These are phyloP conservation scores for Elsinoe australis DNA, from an alignment of 2,329 filamentous ascomycete species.

Conservation along the genomic window DNA sequence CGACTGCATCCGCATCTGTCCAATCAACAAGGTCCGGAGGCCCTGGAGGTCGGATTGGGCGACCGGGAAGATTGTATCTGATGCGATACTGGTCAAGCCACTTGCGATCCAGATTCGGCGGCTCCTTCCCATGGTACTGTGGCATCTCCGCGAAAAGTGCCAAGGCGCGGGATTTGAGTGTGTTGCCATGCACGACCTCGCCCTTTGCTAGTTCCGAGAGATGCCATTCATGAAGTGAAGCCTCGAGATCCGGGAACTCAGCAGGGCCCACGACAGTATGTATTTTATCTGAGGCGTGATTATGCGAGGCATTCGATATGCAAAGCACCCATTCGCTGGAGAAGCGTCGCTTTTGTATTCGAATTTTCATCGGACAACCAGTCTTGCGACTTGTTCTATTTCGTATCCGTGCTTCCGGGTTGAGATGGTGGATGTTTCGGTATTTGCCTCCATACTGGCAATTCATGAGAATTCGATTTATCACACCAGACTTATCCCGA, in stretches of 20 bases:
- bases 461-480: constrained; percentile 20
- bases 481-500: constrained; percentile 20
- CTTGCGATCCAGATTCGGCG: constrained; percentile 21
- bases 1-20: constrained; percentile 15
- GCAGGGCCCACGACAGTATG: constrained; percentile 16
- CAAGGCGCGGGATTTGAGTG: constrained; percentile 22
- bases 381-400: constrained; percentile 22
- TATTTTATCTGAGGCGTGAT: constrained; percentile 19
- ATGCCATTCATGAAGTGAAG: constrained; percentile 22
- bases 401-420: constrained; percentile 21
- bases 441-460: constrained; percentile 22
- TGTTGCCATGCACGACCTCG: constrained; percentile 22
- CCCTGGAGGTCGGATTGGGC: constrained; percentile 15
- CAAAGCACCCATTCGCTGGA: constrained; percentile 21
- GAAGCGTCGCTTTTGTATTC: constrained; percentile 21
- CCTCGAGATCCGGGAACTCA: constrained; percentile 22
- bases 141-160: constrained; percentile 22
- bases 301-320: constrained; percentile 21
- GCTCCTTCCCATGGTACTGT: constrained; percentile 20
- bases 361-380: constrained; percentile 22
- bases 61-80: constrained; percentile 21
- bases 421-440: constrained; percentile 21
- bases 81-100: constrained; percentile 23
- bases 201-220: constrained; percentile 20
- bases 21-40: constrained; percentile 15